Conservation (phyloP, 768 basidiomycete genomes). For the Porphyrellus cyaneotinctus region DNA sequence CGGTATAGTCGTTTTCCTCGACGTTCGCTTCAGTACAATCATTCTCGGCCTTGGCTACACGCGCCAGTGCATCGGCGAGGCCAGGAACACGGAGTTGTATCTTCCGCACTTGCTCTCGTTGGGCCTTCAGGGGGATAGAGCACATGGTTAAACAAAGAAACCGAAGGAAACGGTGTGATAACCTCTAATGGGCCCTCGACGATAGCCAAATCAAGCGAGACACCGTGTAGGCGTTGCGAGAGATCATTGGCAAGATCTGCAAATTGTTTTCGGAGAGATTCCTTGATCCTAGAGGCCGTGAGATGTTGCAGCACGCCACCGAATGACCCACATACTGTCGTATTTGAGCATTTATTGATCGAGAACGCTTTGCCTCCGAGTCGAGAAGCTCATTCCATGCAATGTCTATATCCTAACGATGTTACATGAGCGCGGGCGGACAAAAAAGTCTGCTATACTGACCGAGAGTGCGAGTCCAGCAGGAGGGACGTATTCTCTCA, state of each 20-base stretch:
- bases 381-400: constrained; percentile 71
- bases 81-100: constrained; percentile 67
- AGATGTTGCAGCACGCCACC: not conserved
- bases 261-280: constrained; percentile 69
- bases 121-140: constrained; percentile 45
- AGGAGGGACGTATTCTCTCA: constrained; percentile 81
- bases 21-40: constrained; percentile 86
- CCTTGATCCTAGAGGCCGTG: constrained; percentile 64
- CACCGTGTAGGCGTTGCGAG: constrained; percentile 57
- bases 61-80: constrained; percentile 52
- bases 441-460: constrained; percentile 15
- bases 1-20: constrained; percentile 95
- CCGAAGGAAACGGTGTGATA: constrained; percentile 6
- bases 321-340: constrained; percentile 57
- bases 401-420: constrained; percentile 58
- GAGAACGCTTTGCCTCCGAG: constrained; percentile 73
- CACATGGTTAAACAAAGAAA: constrained; percentile 7
- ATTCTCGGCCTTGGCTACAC: constrained; percentile 61
- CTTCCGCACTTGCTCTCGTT: constrained; percentile 62
- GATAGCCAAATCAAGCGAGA: constrained; percentile 69
- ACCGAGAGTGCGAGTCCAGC: constrained; percentile 61
- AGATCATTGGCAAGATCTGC: constrained; percentile 76
- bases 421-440: constrained; percentile 8
- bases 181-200: constrained; percentile 79
- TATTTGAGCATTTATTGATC: constrained; percentile 85